A percentile compares a stretch with the other conserved stretches of the same genome.
Evolutionary conservation across 2,329 filamentous ascomycete genomes (phyloP).

Genomic region (Colletotrichum noveboracense): DNA sequence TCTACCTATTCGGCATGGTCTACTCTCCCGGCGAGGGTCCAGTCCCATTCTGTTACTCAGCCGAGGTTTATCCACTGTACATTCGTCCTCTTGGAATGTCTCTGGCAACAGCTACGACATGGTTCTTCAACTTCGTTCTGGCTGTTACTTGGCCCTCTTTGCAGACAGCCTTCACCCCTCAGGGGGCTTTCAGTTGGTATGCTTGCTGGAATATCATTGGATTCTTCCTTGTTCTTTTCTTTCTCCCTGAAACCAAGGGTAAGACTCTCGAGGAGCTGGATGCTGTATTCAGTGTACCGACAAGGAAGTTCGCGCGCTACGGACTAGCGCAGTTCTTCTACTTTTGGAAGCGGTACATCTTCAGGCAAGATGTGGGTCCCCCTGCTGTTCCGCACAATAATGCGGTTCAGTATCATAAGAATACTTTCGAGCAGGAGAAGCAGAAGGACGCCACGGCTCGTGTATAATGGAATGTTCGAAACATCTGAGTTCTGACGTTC

Average conservation of each 20-base stretch:
- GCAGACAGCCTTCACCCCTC: slow-evolving; percentile 46
- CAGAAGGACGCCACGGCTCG: background rate
- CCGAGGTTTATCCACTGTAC: slow-evolving; percentile 70
- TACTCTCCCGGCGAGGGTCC: slow-evolving; percentile 66
- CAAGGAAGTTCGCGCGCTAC: slow-evolving; percentile 10
- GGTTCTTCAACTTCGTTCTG: slow-evolving; percentile 49
- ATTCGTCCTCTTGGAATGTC: slow-evolving; percentile 68
- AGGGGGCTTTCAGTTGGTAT: slow-evolving; percentile 56
- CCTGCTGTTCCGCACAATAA: slow-evolving; percentile 12
- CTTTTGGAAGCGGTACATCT: slow-evolving; percentile 27
- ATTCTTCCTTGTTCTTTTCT: slow-evolving; percentile 46
- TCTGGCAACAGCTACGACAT: slow-evolving; percentile 57
- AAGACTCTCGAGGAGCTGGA: slow-evolving; percentile 50
- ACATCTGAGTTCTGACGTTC: background rate
- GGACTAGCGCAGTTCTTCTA: slow-evolving; percentile 28
- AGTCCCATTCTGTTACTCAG: slow-evolving; percentile 57
- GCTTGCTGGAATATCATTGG: slow-evolving; percentile 53
- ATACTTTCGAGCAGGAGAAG: background rate
- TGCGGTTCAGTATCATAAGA: background rate
- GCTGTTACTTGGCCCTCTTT: slow-evolving; percentile 53
- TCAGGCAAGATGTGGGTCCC: slow-evolving; percentile 18
- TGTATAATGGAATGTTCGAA: background rate
- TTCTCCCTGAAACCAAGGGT: slow-evolving; percentile 49
- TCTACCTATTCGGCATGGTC: slow-evolving; percentile 54
- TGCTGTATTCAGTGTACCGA: slow-evolving; percentile 11